phyloP scores from a whole-genome alignment of 176 grass and related monocot species.

The Stipa capillata region DNA sequence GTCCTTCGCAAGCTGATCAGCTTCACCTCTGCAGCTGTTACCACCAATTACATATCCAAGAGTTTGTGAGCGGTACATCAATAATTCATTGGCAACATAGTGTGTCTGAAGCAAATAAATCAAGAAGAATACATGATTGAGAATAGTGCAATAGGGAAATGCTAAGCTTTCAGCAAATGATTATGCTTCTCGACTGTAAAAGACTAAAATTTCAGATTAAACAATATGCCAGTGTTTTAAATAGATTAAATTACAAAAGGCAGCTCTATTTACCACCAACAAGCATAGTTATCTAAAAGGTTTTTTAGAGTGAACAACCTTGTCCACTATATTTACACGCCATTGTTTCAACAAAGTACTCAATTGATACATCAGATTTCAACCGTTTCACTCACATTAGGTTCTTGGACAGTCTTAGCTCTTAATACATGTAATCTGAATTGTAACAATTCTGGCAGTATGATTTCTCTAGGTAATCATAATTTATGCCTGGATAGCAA shows the following conservation, averaged over 20 bases:
- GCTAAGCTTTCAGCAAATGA: background rate
- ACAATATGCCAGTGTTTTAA: background rate
- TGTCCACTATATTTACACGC: background rate
- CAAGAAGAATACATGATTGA: background rate
- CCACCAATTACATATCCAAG: conserved; percentile 83
- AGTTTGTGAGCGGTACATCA: conserved; percentile 83
- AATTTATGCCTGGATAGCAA: conserved; percentile 59
- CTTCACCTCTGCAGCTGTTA: conserved; percentile 61
- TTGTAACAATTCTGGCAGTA: background rate
- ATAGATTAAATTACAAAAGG: background rate
- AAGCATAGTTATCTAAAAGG: background rate
- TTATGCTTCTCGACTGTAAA: background rate
- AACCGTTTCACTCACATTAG: background rate
- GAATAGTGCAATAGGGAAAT: background rate
- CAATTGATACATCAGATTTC: background rate
- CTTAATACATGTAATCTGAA: background rate
- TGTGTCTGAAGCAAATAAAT: conserved; percentile 56
- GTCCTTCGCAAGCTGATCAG: conserved; percentile 76
- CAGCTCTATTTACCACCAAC: background rate
- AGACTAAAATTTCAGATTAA: background rate
- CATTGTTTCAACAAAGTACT: background rate
- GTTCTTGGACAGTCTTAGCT: background rate
- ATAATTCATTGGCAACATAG: conserved; percentile 78
- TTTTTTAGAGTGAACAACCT: background rate
- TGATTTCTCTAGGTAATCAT: background rate